A percentile compares a stretch with the other conserved stretches of the same genome.
Conservation (phyloP, 768 basidiomycete genomes). For the Agrocybe pediades region DNA sequence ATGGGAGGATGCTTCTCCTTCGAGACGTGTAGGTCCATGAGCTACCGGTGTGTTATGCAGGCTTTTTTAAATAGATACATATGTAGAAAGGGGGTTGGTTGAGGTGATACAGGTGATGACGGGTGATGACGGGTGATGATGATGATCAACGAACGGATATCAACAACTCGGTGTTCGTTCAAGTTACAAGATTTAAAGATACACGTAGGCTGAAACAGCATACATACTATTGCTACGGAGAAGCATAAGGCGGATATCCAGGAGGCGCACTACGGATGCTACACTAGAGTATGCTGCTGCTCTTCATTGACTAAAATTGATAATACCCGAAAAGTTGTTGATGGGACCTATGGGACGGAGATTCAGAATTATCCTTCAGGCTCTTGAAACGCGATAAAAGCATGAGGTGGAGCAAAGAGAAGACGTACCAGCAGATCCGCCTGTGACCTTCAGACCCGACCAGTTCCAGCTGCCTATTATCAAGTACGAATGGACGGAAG, state of each 20-base stretch:
- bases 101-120: not conserved
- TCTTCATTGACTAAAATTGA: conserved; percentile 27
- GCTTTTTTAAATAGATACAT: not conserved
- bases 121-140: not conserved
- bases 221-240: no score
- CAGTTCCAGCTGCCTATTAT: conserved; percentile 26
- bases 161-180: not conserved
- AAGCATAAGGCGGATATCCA: no score
- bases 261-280: no score
- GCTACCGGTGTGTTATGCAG: no score
- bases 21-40: no score
- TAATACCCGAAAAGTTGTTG: conserved; percentile 34
- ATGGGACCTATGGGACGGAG: conserved; percentile 31
- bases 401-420: not conserved
- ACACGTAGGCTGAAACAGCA: no score
- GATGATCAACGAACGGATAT: not conserved
- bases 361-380: not conserved
- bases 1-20: no score
- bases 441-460: conserved; percentile 23
- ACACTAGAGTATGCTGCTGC: no score
- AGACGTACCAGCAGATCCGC: conserved; percentile 20
- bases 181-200: not conserved
- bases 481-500: not conserved
- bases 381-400: not conserved
- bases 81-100: not conserved